Evolutionary conservation across 768 basidiomycete species (phyloP).

Genomic region (Pleurotus giganteus): DNA sequence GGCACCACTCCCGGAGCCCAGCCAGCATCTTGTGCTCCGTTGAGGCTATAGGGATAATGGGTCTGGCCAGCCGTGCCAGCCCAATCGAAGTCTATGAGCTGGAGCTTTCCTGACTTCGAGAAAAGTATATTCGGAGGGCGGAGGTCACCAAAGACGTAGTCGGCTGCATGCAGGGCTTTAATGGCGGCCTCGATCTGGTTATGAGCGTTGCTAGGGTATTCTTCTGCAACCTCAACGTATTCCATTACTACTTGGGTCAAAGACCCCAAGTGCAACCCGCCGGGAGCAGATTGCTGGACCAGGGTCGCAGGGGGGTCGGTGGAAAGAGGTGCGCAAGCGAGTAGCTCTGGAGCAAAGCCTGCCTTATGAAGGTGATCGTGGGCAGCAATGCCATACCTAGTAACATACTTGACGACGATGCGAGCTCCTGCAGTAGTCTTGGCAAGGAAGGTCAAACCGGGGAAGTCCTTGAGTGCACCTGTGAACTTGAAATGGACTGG

Average conservation of each 20-base stretch:
- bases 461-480: too few relatives aligned
- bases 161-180: background rate
- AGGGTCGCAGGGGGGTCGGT: background rate
- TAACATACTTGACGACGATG: background rate
- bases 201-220: background rate
- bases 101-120: background rate
- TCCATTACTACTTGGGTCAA: background rate
- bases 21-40: too few relatives aligned
- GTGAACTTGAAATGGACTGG: too few relatives aligned
- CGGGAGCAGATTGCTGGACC: background rate
- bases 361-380: background rate
- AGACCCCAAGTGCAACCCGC: background rate
- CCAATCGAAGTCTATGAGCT: conserved; percentile 11
- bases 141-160: background rate
- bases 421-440: background rate
- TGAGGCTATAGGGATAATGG: too few relatives aligned
- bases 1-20: too few relatives aligned
- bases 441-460: too few relatives aligned
- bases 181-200: background rate
- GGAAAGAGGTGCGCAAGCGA: background rate
- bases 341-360: background rate
- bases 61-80: too few relatives aligned
- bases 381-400: background rate
- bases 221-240: background rate
- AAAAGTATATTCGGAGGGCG: conserved; percentile 4